phyloP scores from a whole-genome alignment of 805 yeast species.

The Hanseniaspora jakobsenii region DNA sequence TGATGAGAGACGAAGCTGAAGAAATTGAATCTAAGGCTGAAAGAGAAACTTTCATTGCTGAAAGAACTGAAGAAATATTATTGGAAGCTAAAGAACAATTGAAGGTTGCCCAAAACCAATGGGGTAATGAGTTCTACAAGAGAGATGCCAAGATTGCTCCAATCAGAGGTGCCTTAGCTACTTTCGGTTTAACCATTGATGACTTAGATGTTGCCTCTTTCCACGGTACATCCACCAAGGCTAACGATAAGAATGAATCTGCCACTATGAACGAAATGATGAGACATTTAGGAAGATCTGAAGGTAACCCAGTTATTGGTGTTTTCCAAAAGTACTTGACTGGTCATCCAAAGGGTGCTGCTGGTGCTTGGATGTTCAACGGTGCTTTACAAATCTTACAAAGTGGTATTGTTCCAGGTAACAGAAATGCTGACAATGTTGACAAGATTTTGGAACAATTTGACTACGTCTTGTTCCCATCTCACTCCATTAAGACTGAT shows the following conservation, averaged over 20 bases:
- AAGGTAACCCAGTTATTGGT: slow-evolving; percentile 96
- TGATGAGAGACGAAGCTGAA: slow-evolving; percentile 58
- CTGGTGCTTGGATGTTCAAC: slow-evolving; percentile 99
- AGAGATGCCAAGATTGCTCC: slow-evolving; percentile 92
- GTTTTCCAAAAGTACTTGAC: slow-evolving; percentile 98
- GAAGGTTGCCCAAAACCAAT: slow-evolving; percentile 77
- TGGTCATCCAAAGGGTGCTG: slow-evolving; percentile 99
- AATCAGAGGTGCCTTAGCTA: slow-evolving; percentile 89
- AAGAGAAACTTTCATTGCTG: slow-evolving; percentile 52
- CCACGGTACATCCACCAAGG: slow-evolving; percentile 99
- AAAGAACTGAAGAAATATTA: slow-evolving; percentile 77
- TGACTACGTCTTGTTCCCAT: slow-evolving; percentile 86
- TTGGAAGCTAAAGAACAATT: slow-evolving; percentile 78
- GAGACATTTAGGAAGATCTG: slow-evolving; percentile 87
- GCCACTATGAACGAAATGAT: slow-evolving; percentile 85
- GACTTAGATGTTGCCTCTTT: slow-evolving; percentile 93
- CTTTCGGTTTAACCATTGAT: slow-evolving; percentile 84
- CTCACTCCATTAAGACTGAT: slow-evolving; percentile 84
- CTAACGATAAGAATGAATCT: slow-evolving; percentile 97
- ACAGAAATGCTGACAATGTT: slow-evolving; percentile 95
- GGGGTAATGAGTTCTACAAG: slow-evolving; percentile 91
- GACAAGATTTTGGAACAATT: slow-evolving; percentile 71
- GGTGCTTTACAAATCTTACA: slow-evolving; percentile 91
- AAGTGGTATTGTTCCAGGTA: slow-evolving; percentile 93
- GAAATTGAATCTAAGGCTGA: slow-evolving; percentile 35